Evolutionary conservation across 352 stramenopile genomes (phyloP).

Genomic region (Phytophthora macrochlamydospora): DNA sequence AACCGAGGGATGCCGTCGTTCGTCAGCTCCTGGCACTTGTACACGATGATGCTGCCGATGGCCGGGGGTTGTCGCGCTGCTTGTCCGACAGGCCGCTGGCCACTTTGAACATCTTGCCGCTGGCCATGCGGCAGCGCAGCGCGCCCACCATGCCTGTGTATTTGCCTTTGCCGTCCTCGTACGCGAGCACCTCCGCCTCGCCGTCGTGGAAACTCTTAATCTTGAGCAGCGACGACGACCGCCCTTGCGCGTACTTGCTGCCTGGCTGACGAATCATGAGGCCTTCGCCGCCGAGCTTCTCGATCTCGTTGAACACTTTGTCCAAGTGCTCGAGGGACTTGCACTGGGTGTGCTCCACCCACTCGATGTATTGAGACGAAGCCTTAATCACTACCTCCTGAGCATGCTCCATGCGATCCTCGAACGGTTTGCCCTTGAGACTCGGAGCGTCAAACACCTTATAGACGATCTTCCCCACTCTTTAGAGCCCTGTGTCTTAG

Average conservation of each 20-base stretch:
- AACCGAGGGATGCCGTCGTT: conserved; percentile 73
- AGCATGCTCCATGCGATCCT: conserved; percentile 54
- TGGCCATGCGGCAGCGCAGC: conserved; percentile 63
- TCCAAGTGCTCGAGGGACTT: conserved; percentile 52
- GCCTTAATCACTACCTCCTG: conserved; percentile 29
- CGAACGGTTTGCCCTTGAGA: conserved; percentile 53
- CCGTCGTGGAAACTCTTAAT: conserved; percentile 82
- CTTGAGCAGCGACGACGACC: conserved; percentile 72
- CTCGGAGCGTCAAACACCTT: conserved; percentile 73
- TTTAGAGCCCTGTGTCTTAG: conserved; percentile 60
- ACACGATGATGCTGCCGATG: conserved; percentile 73
- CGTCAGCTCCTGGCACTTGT: conserved; percentile 84
- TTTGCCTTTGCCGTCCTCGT: conserved; percentile 76
- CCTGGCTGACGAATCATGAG: conserved; percentile 72
- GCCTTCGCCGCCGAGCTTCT: conserved; percentile 66
- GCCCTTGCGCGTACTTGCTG: conserved; percentile 51
- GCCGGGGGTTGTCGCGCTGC: conserved; percentile 49
- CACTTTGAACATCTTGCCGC: conserved; percentile 76
- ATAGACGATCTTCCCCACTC: conserved; percentile 67
- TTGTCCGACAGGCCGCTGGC: conserved; percentile 68
- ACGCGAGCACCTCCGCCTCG: conserved; percentile 63
- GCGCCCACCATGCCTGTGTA: conserved; percentile 63
- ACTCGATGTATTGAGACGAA: conserved; percentile 54
- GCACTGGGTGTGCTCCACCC: conserved; percentile 69
- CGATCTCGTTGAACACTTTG: conserved; percentile 58